Evolutionary conservation across 129 eudicot species (phyloP), one percentile per base, ranked within the genome.

Genomic region (Tanacetum coccineum): DNA sequence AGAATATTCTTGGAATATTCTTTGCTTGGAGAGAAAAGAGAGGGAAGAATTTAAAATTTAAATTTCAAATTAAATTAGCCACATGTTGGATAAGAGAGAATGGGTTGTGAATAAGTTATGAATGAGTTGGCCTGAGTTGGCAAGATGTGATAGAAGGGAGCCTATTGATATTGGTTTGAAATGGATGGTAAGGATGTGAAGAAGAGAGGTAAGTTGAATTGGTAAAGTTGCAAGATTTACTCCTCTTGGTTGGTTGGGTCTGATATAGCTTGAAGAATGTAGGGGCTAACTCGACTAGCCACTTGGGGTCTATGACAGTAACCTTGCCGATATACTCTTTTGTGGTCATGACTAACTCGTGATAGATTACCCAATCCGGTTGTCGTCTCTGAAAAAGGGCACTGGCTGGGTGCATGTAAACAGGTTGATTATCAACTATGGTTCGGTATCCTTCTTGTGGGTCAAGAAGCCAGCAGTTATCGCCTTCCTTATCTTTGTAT

Each of bases 311-410:
- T 40, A 90, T 67, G 0, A 90, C 95, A 0, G 89, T 81, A n/a
- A 84, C 95, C 76, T 90, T 95, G 8, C 95, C 85, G 95, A 90
- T 87, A 44, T 90, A 84, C 57, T 87, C 95, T 68, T 90, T 90
- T 25, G 92, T 84, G 1, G 89, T 90, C 95, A 90, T 84, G 0
- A 90, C 97, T 42, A 87, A 76, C 66, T 87, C 97, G 36, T 90
- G 95, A 74, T 90, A 90, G 32, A 90, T 90, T 32, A 90, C 92
- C 97, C 95, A 90, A 57, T 87, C 95, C 0, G 97, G 95, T 67
- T 87, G 95, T 65, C 97, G 95, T 65, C 97, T 87, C 30, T 90
- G 95, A 39, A 90, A 90, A 55, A 90, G 81, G 40, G 97, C 95
- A 79, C 92, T 87, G 70, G 89, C 82, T 4, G 97, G 92, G 73